Evolutionary conservation across 1,139 yeast species (phyloP), one percentile per base, ranked within the genome.

Genomic region (Kurtzmaniella quercitrusa): DNA sequence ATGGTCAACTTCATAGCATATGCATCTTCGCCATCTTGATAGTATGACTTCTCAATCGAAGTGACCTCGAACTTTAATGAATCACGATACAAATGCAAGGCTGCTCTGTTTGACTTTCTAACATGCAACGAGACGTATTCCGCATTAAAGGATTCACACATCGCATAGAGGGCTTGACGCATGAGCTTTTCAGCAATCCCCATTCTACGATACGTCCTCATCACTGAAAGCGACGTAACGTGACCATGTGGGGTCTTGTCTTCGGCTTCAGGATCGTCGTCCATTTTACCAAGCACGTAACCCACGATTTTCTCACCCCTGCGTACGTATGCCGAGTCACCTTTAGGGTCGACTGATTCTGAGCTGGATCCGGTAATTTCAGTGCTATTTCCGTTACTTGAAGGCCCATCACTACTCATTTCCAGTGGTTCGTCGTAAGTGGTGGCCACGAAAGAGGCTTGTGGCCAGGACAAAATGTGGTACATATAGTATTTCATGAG

Each of bases 21-120:
- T n/a, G 98, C 98, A 66, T 94, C 98, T 63, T 94, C 99, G 21
- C 96, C 96, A 63, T 93, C 98, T 46, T 93, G 97, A 59, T 93
- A 93, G 61, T 94, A 93, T 17, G 85, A 77, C 53, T 81, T 85
- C 56, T 91, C 97, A 46, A 93, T 82, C 38, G 84, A 80, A 44
- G 84, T 74, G 38, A 88, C 93, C 55, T 81, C 91, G 60, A 94
- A 93, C 48, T 78, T 71, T 48, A 94, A 74, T 4, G 96, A 86
- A 57, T 88, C 96, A 60, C 86, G 76, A 68, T 93, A 93, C 50
- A 93, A 74, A 65, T 89, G 96, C 56, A 91, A 74, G 12, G 98
- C 98, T 14, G 98, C 98, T 56, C 89, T 70, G 66, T 93, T 93
- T 41, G 95, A 84, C 64, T 88, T 83, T 65, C 99, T 82, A 22